Percentiles rank a stretch among this genome's conserved stretches.
phyloP scores from a whole-genome alignment of 805 yeast species.

The Metschnikowia shivogae region DNA sequence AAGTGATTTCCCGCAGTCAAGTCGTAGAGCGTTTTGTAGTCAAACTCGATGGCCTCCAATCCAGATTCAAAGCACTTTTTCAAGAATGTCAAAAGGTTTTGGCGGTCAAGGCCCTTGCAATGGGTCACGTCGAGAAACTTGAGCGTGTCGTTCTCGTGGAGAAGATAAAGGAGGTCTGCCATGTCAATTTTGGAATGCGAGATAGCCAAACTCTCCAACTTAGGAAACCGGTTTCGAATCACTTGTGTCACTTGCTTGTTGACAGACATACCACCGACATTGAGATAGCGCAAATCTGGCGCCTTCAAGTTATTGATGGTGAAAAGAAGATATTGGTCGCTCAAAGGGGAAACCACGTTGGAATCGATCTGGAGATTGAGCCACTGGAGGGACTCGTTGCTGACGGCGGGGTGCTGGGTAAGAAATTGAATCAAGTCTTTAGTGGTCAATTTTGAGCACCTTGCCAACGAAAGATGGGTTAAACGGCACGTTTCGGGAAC shows the following conservation, averaged over 20 bases:
- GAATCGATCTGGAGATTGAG: constrained; percentile 61
- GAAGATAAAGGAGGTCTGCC: constrained; percentile 34
- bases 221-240: constrained; percentile 37
- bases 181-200: constrained; percentile 36
- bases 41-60: constrained; percentile 63
- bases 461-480: constrained; percentile 64
- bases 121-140: constrained; percentile 65
- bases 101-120: constrained; percentile 53
- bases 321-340: constrained; percentile 44
- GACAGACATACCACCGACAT: constrained; percentile 64
- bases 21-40: constrained; percentile 51
- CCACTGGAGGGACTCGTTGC: constrained; percentile 53
- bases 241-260: constrained; percentile 34
- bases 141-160: constrained; percentile 32
- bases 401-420: constrained; percentile 64
- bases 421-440: constrained; percentile 67
- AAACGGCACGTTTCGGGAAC: constrained; percentile 56
- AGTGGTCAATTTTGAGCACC: constrained; percentile 61
- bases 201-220: constrained; percentile 41
- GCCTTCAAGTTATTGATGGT: constrained; percentile 44
- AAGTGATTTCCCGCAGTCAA: constrained; percentile 37
- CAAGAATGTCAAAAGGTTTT: constrained; percentile 42
- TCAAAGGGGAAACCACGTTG: constrained; percentile 57
- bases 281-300: constrained; percentile 45
- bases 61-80: constrained; percentile 24